Evolutionary conservation across 768 basidiomycete species (phyloP).

Genomic region (Phlebiopsis flavidoalba): DNA sequence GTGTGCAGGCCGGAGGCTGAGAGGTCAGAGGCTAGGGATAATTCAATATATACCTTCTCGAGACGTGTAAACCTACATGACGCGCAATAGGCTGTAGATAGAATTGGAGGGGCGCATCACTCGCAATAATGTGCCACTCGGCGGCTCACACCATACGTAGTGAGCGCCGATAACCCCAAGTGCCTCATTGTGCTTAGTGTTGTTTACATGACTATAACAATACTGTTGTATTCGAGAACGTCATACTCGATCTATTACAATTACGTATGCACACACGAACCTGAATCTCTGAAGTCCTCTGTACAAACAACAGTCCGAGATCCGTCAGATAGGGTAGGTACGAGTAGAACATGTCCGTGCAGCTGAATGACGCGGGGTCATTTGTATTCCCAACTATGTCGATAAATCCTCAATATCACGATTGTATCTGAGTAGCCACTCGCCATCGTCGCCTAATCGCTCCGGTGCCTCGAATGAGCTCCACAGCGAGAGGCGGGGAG

Average conservation of each 20-base stretch:
- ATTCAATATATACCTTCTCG: background rate
- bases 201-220: background rate
- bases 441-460: constrained; percentile 1
- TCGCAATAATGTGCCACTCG: background rate
- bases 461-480: background rate
- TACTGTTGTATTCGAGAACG: background rate
- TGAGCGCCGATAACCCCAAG: background rate
- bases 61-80: background rate
- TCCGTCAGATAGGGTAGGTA: background rate
- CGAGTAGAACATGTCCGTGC: no score
- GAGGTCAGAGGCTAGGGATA: background rate
- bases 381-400: background rate
- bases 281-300: background rate
- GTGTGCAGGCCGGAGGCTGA: background rate
- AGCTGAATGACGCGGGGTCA: no score
- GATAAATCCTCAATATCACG: background rate
- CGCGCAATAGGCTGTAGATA: background rate
- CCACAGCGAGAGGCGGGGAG: background rate
- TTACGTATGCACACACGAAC: background rate
- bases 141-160: background rate
- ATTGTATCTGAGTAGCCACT: constrained; percentile 6
- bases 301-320: background rate
- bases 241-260: background rate
- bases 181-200: background rate
- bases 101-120: background rate